Base-by-base conservation (phyloP, 1,139 yeast genomes). In the Saccharomyces hybrid region DNA sequence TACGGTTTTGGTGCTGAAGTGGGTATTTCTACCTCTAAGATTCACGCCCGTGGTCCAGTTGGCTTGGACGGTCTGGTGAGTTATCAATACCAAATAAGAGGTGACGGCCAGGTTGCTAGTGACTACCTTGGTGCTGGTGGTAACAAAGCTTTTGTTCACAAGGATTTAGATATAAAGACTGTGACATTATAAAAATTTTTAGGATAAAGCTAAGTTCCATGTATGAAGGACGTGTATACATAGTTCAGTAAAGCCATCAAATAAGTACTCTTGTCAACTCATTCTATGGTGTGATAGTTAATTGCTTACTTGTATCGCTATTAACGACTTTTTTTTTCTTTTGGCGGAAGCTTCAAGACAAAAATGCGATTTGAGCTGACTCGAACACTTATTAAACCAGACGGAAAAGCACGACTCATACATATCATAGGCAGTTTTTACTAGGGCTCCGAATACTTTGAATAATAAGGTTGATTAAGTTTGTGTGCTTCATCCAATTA, bases 1-100 rank as follows among this genome's bases (percentile, higher is more conserved):
- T 95, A 90, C 67, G 99, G 99, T 0, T 93, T 95, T 68, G 99
- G 99, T 53, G 86, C 99, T 7, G 99, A 95, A 71, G 99, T 95
- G 29, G 99, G 99, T 46, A 91, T 95, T 57, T 86, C 96, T 56
- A 95, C 99, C 49, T 90, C 91, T 68, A 93, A 93, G 70, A 89
- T 95, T 61, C 99, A 95, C 68, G 96, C 99, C 13, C 81, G 99
- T 64, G 99, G 99, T 0, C 99, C 99, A 11, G 98, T 95, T 41
- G 99, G 99, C 1, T 78, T 95, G 49, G 99, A 95, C 68, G 99
- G 99, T 1, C 77, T 95, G 61, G 95, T 90, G 71, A 88, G 95
- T 62, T 95, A 95, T 70, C 98, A 95, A 71, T 95, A 93, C 69
- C 95, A 89, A 69, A 75, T 93, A 60, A 81, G 86, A 71, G 99